phyloP scores from a whole-genome alignment of 2,329 filamentous ascomycete genomes.

The Metarhizium album region DNA sequence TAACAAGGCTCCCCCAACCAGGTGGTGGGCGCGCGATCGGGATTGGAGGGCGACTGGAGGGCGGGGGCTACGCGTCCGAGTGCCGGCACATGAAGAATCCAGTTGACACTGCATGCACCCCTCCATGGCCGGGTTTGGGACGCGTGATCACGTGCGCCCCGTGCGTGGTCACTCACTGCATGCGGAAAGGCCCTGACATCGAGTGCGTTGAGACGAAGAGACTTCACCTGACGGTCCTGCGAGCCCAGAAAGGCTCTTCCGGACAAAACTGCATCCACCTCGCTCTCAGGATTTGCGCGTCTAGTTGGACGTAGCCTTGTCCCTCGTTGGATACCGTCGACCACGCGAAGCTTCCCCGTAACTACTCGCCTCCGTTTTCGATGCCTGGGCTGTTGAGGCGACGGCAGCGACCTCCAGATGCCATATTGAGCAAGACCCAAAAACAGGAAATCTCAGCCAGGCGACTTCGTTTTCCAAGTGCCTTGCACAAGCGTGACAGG shows the following conservation, averaged over 20 bases:
- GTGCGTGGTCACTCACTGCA: not conserved
- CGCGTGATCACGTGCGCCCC: not conserved
- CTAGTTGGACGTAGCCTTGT: too few species aligned
- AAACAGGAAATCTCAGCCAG: slow-evolving; percentile 24
- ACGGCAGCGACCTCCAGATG: slow-evolving; percentile 15
- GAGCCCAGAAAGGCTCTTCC: too few species aligned
- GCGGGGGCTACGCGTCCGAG: too few species aligned
- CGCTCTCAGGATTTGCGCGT: too few species aligned
- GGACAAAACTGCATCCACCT: too few species aligned
- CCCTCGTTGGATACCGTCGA: slow-evolving; percentile 29
- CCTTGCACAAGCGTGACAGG: not conserved
- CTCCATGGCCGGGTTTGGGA: not conserved
- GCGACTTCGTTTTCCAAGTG: slow-evolving; percentile 33
- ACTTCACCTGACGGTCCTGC: too few species aligned
- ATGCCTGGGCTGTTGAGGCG: slow-evolving; percentile 21
- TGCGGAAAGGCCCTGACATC: too few species aligned
- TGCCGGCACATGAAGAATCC: too few species aligned
- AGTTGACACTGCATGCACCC: too few species aligned
- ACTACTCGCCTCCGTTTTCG: not conserved
- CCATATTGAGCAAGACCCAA: slow-evolving; percentile 3
- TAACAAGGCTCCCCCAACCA: too few species aligned
- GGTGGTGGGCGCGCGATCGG: not conserved
- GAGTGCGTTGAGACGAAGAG: too few species aligned
- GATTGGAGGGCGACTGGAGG: not conserved
- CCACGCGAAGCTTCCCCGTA: slow-evolving; percentile 27